These are phyloP conservation scores for Tetracentron sinense DNA, from an alignment of 164 flowering plant species.

Conservation along the genomic window DNA sequence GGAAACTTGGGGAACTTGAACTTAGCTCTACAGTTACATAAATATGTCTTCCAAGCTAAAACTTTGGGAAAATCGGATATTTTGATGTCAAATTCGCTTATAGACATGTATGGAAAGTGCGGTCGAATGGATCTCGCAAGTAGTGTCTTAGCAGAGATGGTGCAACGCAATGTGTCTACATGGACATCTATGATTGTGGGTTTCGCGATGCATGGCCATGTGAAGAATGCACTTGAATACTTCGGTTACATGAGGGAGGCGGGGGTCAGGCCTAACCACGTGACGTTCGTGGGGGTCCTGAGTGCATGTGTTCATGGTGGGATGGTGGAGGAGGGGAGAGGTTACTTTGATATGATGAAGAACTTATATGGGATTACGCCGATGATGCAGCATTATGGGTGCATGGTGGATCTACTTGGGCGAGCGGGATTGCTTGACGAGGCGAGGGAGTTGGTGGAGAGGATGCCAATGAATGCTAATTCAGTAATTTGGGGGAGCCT, in stretches of 20 bases:
- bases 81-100: conserved; percentile 45
- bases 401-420: conserved; percentile 72
- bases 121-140: conserved; percentile 56
- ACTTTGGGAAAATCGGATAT: conserved; percentile 30
- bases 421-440: conserved; percentile 57
- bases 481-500: conserved; percentile 49
- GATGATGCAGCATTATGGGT: conserved; percentile 54
- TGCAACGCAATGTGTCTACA: conserved; percentile 43
- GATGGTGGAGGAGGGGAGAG: conserved; percentile 49
- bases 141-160: conserved; percentile 37
- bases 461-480: conserved; percentile 60
- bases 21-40: conserved; percentile 60
- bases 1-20: conserved; percentile 53
- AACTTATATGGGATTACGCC: conserved; percentile 39
- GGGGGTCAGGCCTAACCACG: conserved; percentile 50
- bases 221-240: conserved; percentile 38
- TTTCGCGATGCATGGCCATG: conserved; percentile 48
- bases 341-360: conserved; percentile 49
- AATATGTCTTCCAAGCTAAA: conserved; percentile 45
- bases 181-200: conserved; percentile 70
- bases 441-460: conserved; percentile 45
- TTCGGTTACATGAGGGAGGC: conserved; percentile 43
- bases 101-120: conserved; percentile 73
- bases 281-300: conserved; percentile 62
- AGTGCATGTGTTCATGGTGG: conserved; percentile 76